Evolutionary conservation across 805 yeast species (phyloP).

Genomic region (Jamesozyma rosinii): DNA sequence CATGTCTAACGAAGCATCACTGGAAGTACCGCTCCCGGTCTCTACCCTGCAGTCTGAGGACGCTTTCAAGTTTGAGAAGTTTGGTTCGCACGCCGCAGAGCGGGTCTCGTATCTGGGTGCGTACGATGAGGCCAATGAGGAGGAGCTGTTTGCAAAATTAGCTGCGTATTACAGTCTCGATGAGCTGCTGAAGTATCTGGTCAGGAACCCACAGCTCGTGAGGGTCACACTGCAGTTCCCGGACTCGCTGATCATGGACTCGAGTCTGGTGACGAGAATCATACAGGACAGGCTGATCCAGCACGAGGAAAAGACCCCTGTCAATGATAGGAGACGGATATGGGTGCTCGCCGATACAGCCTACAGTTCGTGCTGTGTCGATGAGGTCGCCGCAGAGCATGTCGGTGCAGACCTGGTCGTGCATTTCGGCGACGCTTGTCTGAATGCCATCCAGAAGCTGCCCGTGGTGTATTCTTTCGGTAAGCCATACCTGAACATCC

Average conservation of each 20-base stretch:
- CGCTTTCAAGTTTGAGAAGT: constrained; percentile 41
- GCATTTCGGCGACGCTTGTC: constrained; percentile 92
- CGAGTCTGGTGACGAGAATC: constrained; percentile 56
- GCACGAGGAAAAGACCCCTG: background rate
- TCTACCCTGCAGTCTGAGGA: constrained; percentile 66
- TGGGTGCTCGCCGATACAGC: constrained; percentile 94
- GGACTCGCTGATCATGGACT: constrained; percentile 66
- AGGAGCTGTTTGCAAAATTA: constrained; percentile 32
- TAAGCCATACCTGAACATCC: constrained; percentile 45
- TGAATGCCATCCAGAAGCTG: constrained; percentile 66
- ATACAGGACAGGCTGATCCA: constrained; percentile 35
- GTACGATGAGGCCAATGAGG: constrained; percentile 12
- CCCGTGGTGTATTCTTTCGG: constrained; percentile 78
- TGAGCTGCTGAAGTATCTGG: constrained; percentile 36
- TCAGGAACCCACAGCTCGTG: constrained; percentile 30
- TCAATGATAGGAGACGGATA: constrained; percentile 32
- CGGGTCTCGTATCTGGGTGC: constrained; percentile 27
- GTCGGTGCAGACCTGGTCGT: constrained; percentile 75
- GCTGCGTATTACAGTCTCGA: constrained; percentile 47
- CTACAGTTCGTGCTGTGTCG: constrained; percentile 90
- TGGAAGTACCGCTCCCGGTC: constrained; percentile 71
- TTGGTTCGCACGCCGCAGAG: constrained; percentile 22
- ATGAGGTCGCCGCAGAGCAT: constrained; percentile 94
- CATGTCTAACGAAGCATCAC: too few species aligned
- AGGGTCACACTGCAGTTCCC: constrained; percentile 85